Conservation (phyloP, 805 yeast genomes). For the Kazachstania kunashirensis region DNA sequence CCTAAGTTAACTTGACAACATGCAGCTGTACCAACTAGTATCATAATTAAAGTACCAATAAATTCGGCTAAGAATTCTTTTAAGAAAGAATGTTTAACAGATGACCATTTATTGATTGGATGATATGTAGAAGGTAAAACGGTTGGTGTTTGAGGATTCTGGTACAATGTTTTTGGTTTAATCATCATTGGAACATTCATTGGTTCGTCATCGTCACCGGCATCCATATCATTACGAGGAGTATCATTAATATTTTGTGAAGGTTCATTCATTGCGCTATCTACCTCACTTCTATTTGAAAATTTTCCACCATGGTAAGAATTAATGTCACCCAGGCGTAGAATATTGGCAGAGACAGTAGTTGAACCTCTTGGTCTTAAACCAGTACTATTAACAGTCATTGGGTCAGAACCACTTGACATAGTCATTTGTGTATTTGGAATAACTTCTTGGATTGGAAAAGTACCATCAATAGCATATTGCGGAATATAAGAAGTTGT, state of each 20-base stretch:
- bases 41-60: conserved; percentile 39
- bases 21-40: conserved; percentile 40
- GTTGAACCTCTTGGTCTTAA: conserved; percentile 14
- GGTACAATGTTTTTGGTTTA: conserved; percentile 30
- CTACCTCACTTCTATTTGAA: conserved; percentile 1
- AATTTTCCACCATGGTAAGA: background rate
- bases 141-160: conserved; percentile 32
- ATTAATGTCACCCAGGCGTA: conserved; percentile 9
- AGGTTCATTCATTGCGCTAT: no score
- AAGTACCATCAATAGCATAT: conserved; percentile 13
- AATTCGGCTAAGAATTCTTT: conserved; percentile 46
- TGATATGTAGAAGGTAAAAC: conserved; percentile 31
- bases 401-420: conserved; percentile 10
- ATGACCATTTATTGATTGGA: conserved; percentile 30
- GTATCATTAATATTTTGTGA: no score
- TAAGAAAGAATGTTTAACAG: conserved; percentile 26
- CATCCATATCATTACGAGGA: no score
- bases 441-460: conserved; percentile 26
- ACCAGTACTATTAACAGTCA: conserved; percentile 1
- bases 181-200: conserved; percentile 25
- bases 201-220: conserved; percentile 6
- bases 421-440: conserved; percentile 24
- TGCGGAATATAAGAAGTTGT: conserved; percentile 23
- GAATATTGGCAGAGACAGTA: conserved; percentile 18
- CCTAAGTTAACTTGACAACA: conserved; percentile 38